Evolutionary conservation across 371 early-diverging fungal genomes (phyloP).

Genomic region (Mortierella sp.): DNA sequence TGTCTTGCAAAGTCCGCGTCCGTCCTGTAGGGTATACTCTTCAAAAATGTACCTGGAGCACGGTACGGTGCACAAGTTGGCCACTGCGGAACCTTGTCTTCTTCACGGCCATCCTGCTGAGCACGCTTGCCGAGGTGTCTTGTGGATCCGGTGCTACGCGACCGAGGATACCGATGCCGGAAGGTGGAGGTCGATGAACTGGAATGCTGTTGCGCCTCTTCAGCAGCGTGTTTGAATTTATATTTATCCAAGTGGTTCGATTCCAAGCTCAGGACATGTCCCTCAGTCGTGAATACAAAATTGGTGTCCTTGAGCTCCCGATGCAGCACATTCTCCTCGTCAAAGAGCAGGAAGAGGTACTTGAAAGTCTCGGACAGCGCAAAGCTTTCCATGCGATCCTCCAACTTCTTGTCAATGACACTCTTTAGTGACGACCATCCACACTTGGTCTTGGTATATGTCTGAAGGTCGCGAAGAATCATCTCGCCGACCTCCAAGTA

Average conservation of each 20-base stretch:
- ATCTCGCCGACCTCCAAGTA: conserved; percentile 92
- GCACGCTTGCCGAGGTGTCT: neutral
- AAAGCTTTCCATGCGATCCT: conserved; percentile 96
- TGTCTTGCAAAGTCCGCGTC: conserved; percentile 57
- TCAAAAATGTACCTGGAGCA: conserved; percentile 24
- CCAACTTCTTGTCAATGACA: conserved; percentile 71
- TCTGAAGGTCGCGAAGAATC: conserved; percentile 84
- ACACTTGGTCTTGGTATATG: conserved; percentile 77
- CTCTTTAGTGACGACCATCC: conserved; percentile 86
- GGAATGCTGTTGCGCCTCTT: neutral
- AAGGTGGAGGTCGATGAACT: neutral
- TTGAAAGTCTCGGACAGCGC: conserved; percentile 95
- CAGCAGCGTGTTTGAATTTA: neutral
- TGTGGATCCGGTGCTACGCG: conserved; percentile 1
- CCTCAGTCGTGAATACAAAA: conserved; percentile 93
- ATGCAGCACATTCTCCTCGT: conserved; percentile 48
- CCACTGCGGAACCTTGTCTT: neutral
- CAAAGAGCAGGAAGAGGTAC: conserved; percentile 92
- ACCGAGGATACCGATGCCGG: conserved; percentile 3
- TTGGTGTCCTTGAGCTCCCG: conserved; percentile 67
- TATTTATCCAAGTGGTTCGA: conserved; percentile 27
- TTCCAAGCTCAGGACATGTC: conserved; percentile 73
- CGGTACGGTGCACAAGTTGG: conserved; percentile 31
- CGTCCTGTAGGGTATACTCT: conserved; percentile 47
- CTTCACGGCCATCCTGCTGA: neutral